Percentiles rank a stretch among this genome's conserved stretches.
Evolutionary conservation across 1,284 basidiomycete species (phyloP).

Genomic region (Puccinia horiana): DNA sequence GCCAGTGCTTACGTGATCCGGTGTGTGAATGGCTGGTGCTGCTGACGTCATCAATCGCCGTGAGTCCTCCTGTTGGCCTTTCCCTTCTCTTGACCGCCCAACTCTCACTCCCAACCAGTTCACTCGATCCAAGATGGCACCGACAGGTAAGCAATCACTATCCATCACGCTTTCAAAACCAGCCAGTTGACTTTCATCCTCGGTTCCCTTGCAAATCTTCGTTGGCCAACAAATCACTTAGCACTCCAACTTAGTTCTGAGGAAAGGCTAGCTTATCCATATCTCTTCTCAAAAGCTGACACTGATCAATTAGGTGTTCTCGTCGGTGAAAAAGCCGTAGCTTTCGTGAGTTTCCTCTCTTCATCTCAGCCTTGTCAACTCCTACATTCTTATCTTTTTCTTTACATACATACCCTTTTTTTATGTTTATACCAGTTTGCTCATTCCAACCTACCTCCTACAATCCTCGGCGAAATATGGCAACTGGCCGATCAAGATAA

Average conservation of each 20-base stretch:
- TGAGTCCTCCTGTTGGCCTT: neutral
- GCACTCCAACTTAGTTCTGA: constrained; percentile 34
- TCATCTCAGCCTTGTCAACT: neutral
- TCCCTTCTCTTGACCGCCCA: neutral
- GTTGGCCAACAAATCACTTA: neutral
- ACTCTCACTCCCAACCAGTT: neutral
- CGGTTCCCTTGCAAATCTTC: neutral
- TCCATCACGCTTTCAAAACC: neutral
- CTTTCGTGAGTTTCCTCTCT: constrained; percentile 53
- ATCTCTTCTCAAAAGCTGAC: constrained; percentile 52
- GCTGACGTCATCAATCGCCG: too few species aligned
- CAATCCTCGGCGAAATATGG: constrained; percentile 85
- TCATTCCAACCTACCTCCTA: constrained; percentile 49
- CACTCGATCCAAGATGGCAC: neutral
- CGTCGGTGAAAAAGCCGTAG: constrained; percentile 56
- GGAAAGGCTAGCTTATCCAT: constrained; percentile 42
- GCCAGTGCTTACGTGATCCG: too few species aligned
- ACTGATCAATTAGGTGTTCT: constrained; percentile 55
- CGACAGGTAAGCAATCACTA: neutral
- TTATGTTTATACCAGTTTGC: constrained; percentile 20
- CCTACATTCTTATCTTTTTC: constrained; percentile 2
- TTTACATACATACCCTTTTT: constrained; percentile 11
- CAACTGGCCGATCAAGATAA: constrained; percentile 85
- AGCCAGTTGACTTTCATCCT: too few species aligned
- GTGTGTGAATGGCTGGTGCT: too few species aligned